Evolutionary conservation across 2,329 filamentous ascomycete genomes (phyloP), one percentile per base, ranked within the genome.

Genomic region (Talaromyces sp.): DNA sequence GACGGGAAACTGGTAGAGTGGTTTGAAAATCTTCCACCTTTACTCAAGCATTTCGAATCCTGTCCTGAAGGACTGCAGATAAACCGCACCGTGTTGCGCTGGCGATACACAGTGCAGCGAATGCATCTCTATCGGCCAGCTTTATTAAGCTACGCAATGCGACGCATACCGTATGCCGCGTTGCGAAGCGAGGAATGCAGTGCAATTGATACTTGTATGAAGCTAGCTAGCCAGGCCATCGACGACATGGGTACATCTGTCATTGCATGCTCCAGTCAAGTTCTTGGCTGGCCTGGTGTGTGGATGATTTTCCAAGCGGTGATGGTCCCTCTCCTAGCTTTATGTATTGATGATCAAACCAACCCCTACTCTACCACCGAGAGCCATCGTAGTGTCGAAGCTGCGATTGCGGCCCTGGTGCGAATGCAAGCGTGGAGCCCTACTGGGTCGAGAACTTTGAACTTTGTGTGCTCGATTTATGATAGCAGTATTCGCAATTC

Each of bases 251-350:
- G 13, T 3, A 13, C 49, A 17, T 82, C 86, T 11, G 79, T 81
- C 25, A 88, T 89, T 64, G 91, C 88, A 77, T 84, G 84, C 53
- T 84, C 86, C 53, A 90, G 91, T 70, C 85, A 92, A 70, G 90
- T 93, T 77, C 86, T 85, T 0, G 89, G 89, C 9, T 93, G 89
- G 90, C 91, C 91, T 71, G 90, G 88, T 0, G 89, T 90, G 2
- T 92, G 89, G 89, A 88, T 92, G 74, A 83, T 91, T 62, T 93
- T 91, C 75, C 90, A 93, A 72, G 89, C 90, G 0, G 86, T 85
- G 65, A 90, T 93, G 87, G 86, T 93, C 9, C 90, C 90, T 0
- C 82, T 93, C 1, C 84, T 93, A 11, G 88, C 85, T 25, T 80
- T 93, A 13, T 91, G 92, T 72, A 70, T 76, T 39, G 72, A 72